Evolutionary conservation across 768 basidiomycete genomes (phyloP), one percentile per base, ranked within the genome.

Genomic region (Paxillus rubicundulus): DNA sequence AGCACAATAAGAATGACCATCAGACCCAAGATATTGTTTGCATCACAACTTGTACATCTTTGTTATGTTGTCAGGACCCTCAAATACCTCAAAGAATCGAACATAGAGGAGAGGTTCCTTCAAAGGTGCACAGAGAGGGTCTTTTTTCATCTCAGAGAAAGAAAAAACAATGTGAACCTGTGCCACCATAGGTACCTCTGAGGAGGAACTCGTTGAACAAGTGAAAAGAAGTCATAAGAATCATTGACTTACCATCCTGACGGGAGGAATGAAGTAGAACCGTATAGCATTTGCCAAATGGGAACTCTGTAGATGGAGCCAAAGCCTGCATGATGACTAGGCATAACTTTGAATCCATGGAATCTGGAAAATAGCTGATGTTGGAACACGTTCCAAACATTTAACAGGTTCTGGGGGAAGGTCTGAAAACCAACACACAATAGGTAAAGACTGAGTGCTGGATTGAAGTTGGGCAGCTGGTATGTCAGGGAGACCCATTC

Each of bases 261-360:
- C 17, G 12, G 8, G 32, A 12, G 32, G 32, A 32, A n/a, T 34
- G 13, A 10, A 54, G 9, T 1, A 54, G 30, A n/a, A 54, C 40
- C 2, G 40, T 45, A 30, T 49, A 38, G n/a, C 53, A 49, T 13
- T 54, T 54, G 21, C 53, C 47, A 12, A 18, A 17, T 9, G 40
- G 53, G 14, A 34, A 39, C 9, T 39, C 34, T 2, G 2, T 5
- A 41, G 47, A 41, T 14, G 47, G 53, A n/a, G 40, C 38, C 9
- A 41, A 9, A 0, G 47, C 53, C n/a, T 54, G 41, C 27, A 54
- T 52, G 9, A 64, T 53, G 13, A 5, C 69, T 62, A 42, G 44
- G 44, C 44, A 45, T 45, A 5, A 45, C 10, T 13, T 45, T 45
- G 13, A 7, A 6, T 18, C 44, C 44, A 45, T 33, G 13, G 16